These are phyloP conservation scores for carrot (Daucus carota) DNA, from an alignment of 129 eudicot genomes.

Conservation along the genomic window DNA sequence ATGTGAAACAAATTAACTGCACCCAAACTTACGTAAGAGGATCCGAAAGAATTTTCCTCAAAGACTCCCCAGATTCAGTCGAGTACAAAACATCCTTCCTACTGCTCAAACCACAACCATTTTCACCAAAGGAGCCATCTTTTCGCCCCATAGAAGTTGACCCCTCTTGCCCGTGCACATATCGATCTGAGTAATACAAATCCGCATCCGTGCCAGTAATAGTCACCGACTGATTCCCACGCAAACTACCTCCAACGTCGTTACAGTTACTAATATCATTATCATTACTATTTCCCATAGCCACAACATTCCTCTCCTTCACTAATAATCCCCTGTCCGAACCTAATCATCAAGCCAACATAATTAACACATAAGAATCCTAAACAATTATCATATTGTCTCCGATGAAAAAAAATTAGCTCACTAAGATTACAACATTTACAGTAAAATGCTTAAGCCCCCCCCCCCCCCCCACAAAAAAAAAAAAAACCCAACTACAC, in stretches of 20 bases:
- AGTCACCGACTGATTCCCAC: conserved; percentile 32
- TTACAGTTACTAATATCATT: conserved; percentile 1
- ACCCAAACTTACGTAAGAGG: conserved; percentile 65
- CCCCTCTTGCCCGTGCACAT: conserved; percentile 47
- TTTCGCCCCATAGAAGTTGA: conserved; percentile 40
- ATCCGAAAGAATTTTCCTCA: conserved; percentile 70
- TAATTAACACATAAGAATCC: background rate
- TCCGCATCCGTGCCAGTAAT: conserved; percentile 43
- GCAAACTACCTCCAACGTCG: conserved; percentile 24
- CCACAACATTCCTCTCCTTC: conserved; percentile 43
- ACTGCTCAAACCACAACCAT: conserved; percentile 69
- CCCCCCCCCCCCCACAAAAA: no score
- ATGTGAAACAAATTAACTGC: background rate
- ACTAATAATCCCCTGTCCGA: conserved; percentile 26
- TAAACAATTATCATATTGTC: background rate
- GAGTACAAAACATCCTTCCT: conserved; percentile 44
- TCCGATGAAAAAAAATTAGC: background rate
- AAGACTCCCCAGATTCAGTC: conserved; percentile 63
- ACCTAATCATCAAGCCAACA: conserved; percentile 16
- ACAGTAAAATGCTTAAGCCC: no score
- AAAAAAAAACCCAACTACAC: no score
- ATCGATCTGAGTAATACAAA: conserved; percentile 44
- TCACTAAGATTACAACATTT: background rate
- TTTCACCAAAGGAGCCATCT: conserved; percentile 44
- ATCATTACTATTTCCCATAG: conserved; percentile 17